These are phyloP conservation scores for Phalaenopsis hybrid DNA, from an alignment of 116 monocot genomes.

Conservation along the genomic window DNA sequence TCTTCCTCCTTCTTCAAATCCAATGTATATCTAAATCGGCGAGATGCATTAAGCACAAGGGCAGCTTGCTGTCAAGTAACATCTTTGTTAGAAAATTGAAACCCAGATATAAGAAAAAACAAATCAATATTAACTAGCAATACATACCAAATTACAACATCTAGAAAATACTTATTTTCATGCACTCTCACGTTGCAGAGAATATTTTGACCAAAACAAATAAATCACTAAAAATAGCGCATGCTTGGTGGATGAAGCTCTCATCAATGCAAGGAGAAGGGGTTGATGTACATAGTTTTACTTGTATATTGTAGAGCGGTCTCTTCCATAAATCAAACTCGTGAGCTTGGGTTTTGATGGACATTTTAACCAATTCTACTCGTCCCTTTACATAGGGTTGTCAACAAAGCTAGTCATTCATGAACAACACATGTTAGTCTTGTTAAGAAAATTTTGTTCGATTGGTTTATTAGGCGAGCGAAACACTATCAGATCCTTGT, in stretches of 20 bases:
- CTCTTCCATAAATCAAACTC: too few relatives aligned
- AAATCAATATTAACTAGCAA: neutral
- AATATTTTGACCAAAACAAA: neutral
- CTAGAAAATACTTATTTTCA: neutral
- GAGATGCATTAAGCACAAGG: slow-evolving; percentile 95
- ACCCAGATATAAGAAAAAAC: neutral
- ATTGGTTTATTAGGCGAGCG: too few relatives aligned
- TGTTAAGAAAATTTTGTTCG: too few relatives aligned
- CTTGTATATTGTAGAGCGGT: neutral
- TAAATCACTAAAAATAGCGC: neutral
- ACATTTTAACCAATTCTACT: neutral
- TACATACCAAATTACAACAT: neutral
- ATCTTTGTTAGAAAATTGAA: slow-evolving; percentile 1
- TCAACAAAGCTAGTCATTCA: too few relatives aligned
- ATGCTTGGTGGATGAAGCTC: neutral
- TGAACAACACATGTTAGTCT: too few relatives aligned
- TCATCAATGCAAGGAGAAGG: neutral
- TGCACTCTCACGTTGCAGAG: neutral
- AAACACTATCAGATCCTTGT: too few relatives aligned
- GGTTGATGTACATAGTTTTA: neutral
- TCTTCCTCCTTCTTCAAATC: slow-evolving; percentile 89
- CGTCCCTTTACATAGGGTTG: neutral
- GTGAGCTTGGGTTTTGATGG: neutral
- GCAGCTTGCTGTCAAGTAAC: slow-evolving; percentile 80
- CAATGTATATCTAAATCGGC: slow-evolving; percentile 94